phyloP scores from a whole-genome alignment of 2,329 filamentous ascomycete species.

The Penicillium freii region DNA sequence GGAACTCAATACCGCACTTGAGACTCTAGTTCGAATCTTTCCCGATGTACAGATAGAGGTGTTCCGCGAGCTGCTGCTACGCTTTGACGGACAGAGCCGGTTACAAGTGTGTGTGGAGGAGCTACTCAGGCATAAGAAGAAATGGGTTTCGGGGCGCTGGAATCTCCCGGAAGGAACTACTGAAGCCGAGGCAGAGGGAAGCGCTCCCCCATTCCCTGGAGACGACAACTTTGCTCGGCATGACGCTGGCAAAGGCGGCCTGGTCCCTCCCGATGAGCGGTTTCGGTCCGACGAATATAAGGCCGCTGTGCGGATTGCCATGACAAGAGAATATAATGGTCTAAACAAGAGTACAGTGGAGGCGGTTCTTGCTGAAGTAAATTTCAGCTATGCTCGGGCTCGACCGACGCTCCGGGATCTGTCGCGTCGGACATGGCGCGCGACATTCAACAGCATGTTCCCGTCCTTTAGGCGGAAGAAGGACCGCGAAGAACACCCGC shows the following conservation, averaged over 20 bases:
- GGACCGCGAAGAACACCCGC: slow-evolving; percentile 40
- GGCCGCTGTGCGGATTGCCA: slow-evolving; percentile 37
- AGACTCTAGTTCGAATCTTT: slow-evolving; percentile 44
- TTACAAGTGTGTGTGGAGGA: slow-evolving; percentile 49
- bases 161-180: slow-evolving; percentile 35
- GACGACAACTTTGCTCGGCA: neutral
- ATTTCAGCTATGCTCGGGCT: slow-evolving; percentile 46
- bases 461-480: slow-evolving; percentile 44
- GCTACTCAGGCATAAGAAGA: slow-evolving; percentile 45
- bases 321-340: slow-evolving; percentile 45
- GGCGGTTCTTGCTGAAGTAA: slow-evolving; percentile 49
- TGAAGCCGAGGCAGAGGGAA: slow-evolving; percentile 5
- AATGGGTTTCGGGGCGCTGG: slow-evolving; percentile 50
- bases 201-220: neutral
- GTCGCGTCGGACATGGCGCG: slow-evolving; percentile 46
- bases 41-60: slow-evolving; percentile 49
- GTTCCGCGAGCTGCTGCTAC: slow-evolving; percentile 47
- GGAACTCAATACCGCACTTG: slow-evolving; percentile 45
- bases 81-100: slow-evolving; percentile 48
- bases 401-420: slow-evolving; percentile 45
- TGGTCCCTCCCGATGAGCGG: slow-evolving; percentile 42
- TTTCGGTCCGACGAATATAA: slow-evolving; percentile 48
- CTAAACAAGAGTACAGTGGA: slow-evolving; percentile 47
- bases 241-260: slow-evolving; percentile 14
- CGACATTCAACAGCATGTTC: slow-evolving; percentile 43